Evolutionary conservation across 2,329 filamentous ascomycete species (phyloP).

Genomic region (Xylariales sp.): DNA sequence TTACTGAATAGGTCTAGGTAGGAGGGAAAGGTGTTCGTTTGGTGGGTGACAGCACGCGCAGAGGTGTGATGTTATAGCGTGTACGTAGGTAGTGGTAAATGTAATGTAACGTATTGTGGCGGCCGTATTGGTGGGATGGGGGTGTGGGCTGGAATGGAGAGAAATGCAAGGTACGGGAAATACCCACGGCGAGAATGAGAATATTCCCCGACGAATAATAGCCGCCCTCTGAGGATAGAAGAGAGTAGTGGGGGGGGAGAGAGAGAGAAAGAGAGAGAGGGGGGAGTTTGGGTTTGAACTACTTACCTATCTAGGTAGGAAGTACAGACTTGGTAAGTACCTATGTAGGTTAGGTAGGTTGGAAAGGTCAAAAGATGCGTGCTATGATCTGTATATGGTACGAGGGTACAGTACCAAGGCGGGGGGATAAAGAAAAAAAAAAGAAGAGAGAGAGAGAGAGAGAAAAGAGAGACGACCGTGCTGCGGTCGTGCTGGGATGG

Average conservation of each 20-base stretch:
- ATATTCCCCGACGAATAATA: slow-evolving; percentile 17
- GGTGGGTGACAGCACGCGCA: slow-evolving; percentile 9
- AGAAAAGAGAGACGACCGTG: not conserved
- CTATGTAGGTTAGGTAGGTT: too few relatives aligned
- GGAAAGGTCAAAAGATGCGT: not conserved
- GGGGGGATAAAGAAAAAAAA: slow-evolving; percentile 5
- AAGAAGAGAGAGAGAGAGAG: not conserved
- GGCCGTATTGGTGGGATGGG: slow-evolving; percentile 7
- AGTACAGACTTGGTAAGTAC: too few relatives aligned
- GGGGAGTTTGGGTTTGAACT: too few relatives aligned
- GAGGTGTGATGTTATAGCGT: slow-evolving; percentile 10
- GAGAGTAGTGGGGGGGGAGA: slow-evolving; percentile 8
- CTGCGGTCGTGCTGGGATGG: not conserved
- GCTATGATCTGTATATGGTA: not conserved
- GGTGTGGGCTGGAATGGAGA: slow-evolving; percentile 10
- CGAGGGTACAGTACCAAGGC: not conserved
- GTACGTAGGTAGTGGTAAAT: not conserved
- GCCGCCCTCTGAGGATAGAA: slow-evolving; percentile 2
- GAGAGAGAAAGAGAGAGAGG: not conserved
- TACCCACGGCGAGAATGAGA: slow-evolving; percentile 19
- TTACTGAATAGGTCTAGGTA: too few relatives aligned
- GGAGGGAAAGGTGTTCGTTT: slow-evolving; percentile 7
- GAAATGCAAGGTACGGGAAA: slow-evolving; percentile 32
- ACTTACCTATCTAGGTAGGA: not conserved
- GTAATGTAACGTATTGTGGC: slow-evolving; percentile 1